Evolutionary conservation across 805 yeast genomes (phyloP).

Genomic region (Cyberlindnera maclurae): DNA sequence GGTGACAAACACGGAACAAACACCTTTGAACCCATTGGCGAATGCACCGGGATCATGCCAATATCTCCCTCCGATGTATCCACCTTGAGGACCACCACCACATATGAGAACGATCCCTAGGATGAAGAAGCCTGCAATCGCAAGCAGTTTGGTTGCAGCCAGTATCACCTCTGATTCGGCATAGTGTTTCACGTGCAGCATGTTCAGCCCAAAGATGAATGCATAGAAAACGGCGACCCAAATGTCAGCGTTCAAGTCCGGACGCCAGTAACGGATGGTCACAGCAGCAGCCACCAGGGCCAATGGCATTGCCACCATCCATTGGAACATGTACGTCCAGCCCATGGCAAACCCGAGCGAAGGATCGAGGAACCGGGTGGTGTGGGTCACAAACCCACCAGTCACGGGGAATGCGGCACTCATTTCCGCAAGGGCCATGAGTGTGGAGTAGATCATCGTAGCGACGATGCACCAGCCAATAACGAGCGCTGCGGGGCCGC

Average conservation of each 20-base stretch:
- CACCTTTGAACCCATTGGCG: constrained; percentile 53
- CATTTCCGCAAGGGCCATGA: constrained; percentile 48
- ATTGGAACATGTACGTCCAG: constrained; percentile 45
- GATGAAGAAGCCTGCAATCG: constrained; percentile 43
- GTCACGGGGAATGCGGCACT: constrained; percentile 47
- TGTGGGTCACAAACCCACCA: constrained; percentile 44
- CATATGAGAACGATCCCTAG: constrained; percentile 42
- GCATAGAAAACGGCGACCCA: constrained; percentile 52
- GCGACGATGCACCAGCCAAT: constrained; percentile 40
- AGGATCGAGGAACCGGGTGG: constrained; percentile 48
- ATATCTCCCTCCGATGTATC: constrained; percentile 41
- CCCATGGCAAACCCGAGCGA: constrained; percentile 47
- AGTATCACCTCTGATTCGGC: constrained; percentile 50
- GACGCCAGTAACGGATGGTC: constrained; percentile 48
- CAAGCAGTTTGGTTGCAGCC: constrained; percentile 39
- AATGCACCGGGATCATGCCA: constrained; percentile 50
- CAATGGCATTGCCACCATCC: constrained; percentile 47
- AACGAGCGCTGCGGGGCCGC: constrained; percentile 61
- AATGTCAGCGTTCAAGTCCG: constrained; percentile 40
- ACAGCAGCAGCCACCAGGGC: constrained; percentile 56
- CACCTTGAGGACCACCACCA: constrained; percentile 47
- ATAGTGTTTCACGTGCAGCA: constrained; percentile 45
- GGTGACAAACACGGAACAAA: constrained; percentile 60
- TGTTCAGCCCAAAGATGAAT: constrained; percentile 38
- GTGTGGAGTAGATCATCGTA: constrained; percentile 49